These are phyloP conservation scores for Starmerella gropengiesseri DNA, from an alignment of 805 yeast genomes.

Conservation along the genomic window DNA sequence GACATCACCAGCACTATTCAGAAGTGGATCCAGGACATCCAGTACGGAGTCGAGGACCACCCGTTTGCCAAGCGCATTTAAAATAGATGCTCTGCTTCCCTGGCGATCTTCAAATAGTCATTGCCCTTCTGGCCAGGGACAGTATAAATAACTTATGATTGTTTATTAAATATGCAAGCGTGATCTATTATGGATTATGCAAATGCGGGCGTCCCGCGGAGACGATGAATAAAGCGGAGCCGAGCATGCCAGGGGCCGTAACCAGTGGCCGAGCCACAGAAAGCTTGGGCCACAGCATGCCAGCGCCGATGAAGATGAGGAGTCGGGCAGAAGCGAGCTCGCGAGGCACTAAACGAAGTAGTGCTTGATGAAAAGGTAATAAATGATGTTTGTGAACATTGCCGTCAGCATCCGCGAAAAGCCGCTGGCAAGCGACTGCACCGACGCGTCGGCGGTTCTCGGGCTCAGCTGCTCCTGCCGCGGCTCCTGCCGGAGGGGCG, in stretches of 20 bases:
- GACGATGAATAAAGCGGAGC: too few relatives aligned
- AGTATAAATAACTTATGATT: too few relatives aligned
- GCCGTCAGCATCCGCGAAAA: neutral
- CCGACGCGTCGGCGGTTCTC: too few relatives aligned
- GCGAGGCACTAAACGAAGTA: conserved; percentile 10
- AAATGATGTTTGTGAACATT: conserved; percentile 9
- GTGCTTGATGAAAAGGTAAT: conserved; percentile 19
- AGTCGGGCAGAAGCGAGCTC: too few relatives aligned
- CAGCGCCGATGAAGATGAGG: too few relatives aligned
- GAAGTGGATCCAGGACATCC: conserved; percentile 78
- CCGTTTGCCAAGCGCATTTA: conserved; percentile 28
- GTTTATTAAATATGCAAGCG: neutral
- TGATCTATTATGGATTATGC: too few relatives aligned
- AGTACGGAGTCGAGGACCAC: conserved; percentile 73
- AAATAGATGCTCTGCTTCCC: neutral
- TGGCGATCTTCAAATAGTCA: neutral
- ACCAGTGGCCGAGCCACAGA: too few relatives aligned
- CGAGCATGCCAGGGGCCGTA: too few relatives aligned
- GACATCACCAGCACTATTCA: conserved; percentile 59
- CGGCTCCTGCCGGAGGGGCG: neutral
- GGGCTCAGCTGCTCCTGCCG: too few relatives aligned
- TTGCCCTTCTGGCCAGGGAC: neutral
- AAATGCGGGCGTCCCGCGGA: too few relatives aligned
- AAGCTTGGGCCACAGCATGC: too few relatives aligned
- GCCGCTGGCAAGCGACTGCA: too few relatives aligned